These are phyloP conservation scores for Diplodia intermedia DNA, from an alignment of 2,329 filamentous ascomycete genomes.

Conservation along the genomic window DNA sequence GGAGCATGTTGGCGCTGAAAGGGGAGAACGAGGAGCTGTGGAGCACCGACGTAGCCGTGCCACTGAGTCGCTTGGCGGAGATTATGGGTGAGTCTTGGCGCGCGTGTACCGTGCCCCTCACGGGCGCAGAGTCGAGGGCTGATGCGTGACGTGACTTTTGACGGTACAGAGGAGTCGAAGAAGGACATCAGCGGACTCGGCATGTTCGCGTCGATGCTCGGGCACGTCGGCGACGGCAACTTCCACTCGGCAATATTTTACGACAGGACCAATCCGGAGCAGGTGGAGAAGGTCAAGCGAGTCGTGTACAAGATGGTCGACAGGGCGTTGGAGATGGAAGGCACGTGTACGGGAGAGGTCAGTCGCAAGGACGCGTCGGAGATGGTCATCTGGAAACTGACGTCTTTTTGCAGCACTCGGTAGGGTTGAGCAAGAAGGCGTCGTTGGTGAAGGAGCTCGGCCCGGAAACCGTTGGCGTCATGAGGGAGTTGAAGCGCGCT, in stretches of 20 bases:
- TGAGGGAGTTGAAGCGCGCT: slow-evolving; percentile 80
- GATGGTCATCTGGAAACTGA: not conserved
- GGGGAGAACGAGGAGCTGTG: slow-evolving; percentile 64
- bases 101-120: not conserved
- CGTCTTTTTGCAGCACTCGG: slow-evolving; percentile 61
- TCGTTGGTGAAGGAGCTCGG: slow-evolving; percentile 81
- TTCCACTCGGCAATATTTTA: slow-evolving; percentile 96
- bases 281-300: slow-evolving; percentile 76
- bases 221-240: slow-evolving; percentile 92
- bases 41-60: slow-evolving; percentile 68
- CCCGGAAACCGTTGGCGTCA: slow-evolving; percentile 78
- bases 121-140: not conserved
- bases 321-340: slow-evolving; percentile 89
- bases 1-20: slow-evolving; percentile 65
- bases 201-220: slow-evolving; percentile 84
- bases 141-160: not conserved
- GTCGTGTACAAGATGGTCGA: slow-evolving; percentile 91
- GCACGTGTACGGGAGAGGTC: slow-evolving; percentile 83
- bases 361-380: not conserved
- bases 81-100: slow-evolving; percentile 60
- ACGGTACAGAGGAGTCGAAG: slow-evolving; percentile 74
- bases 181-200: slow-evolving; percentile 86
- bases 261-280: slow-evolving; percentile 70
- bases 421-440: slow-evolving; percentile 86
- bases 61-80: slow-evolving; percentile 65